phyloP scores from a whole-genome alignment of 2,329 filamentous ascomycete species.

The Furcasterigmium sp. region DNA sequence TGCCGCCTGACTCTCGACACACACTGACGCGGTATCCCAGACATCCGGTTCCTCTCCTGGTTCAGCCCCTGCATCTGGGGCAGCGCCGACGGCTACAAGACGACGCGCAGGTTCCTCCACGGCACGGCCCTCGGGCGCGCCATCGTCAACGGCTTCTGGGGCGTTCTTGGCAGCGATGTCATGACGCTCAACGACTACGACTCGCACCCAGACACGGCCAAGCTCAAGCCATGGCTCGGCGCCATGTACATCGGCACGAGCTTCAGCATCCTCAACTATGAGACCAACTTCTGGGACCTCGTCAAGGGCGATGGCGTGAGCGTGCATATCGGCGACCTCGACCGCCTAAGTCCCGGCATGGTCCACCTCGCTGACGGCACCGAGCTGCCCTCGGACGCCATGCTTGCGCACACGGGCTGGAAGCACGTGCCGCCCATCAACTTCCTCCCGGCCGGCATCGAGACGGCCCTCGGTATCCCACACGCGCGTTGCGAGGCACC shows the following conservation, averaged over 20 bases:
- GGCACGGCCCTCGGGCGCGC: constrained; percentile 49
- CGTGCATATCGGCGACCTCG: constrained; percentile 48
- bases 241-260: constrained; percentile 48
- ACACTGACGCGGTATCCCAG: constrained; percentile 14
- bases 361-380: constrained; percentile 48
- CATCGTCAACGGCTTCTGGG: constrained; percentile 54
- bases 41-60: constrained; percentile 64
- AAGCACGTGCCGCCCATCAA: constrained; percentile 44
- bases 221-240: constrained; percentile 47
- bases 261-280: constrained; percentile 57
- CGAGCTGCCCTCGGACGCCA: constrained; percentile 39
- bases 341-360: constrained; percentile 32
- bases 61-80: constrained; percentile 73
- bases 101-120: constrained; percentile 51
- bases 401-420: constrained; percentile 58
- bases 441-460: constrained; percentile 43
- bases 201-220: constrained; percentile 43
- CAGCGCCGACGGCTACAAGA: constrained; percentile 52
- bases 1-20: not conserved
- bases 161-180: constrained; percentile 50
- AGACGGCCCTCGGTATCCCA: constrained; percentile 43
- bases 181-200: constrained; percentile 48
- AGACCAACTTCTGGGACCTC: constrained; percentile 51
- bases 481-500: constrained; percentile 20
- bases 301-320: constrained; percentile 45